phyloP scores from a whole-genome alignment of 2,329 filamentous ascomycete species.

The Diaporthe humulicola region DNA sequence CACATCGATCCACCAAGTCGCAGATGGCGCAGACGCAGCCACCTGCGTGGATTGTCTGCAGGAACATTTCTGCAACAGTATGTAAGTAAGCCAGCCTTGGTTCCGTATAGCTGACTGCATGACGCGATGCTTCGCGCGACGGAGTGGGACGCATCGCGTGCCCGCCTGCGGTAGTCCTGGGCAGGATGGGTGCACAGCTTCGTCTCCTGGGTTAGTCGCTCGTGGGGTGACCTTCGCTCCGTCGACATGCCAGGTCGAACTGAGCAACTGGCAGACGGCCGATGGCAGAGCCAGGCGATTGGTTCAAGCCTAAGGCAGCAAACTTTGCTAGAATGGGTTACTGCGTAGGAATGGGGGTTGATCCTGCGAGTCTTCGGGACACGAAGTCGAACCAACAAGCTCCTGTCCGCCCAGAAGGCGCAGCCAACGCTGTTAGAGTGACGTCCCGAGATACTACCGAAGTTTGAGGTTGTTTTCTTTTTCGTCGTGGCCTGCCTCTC shows the following conservation, averaged over 20 bases:
- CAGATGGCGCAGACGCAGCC: conserved; percentile 13
- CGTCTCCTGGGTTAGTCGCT: neutral
- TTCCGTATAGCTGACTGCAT: conserved; percentile 16
- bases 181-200: neutral
- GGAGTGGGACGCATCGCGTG: conserved; percentile 3
- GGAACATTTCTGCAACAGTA: conserved; percentile 2
- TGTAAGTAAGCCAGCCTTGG: neutral
- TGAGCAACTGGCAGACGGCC: neutral
- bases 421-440: neutral
- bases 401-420: neutral
- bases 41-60: conserved; percentile 15
- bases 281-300: neutral
- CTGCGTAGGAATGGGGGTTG: conserved; percentile 7
- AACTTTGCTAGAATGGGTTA: conserved; percentile 4
- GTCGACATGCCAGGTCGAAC: neutral
- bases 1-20: conserved; percentile 31
- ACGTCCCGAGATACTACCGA: conserved; percentile 10
- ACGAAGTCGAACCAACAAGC: conserved; percentile 11
- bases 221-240: neutral
- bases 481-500: neutral
- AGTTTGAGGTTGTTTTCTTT: neutral
- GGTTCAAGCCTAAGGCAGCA: conserved; percentile 11
- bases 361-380: conserved; percentile 1
- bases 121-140: conserved; percentile 14
- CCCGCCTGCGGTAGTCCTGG: neutral